A percentile compares a stretch with the other conserved stretches of the same genome.
Evolutionary conservation across 225 moss, liverwort and hornwort species (phyloP).

Genomic region (Antitrichia curtipendula): DNA sequence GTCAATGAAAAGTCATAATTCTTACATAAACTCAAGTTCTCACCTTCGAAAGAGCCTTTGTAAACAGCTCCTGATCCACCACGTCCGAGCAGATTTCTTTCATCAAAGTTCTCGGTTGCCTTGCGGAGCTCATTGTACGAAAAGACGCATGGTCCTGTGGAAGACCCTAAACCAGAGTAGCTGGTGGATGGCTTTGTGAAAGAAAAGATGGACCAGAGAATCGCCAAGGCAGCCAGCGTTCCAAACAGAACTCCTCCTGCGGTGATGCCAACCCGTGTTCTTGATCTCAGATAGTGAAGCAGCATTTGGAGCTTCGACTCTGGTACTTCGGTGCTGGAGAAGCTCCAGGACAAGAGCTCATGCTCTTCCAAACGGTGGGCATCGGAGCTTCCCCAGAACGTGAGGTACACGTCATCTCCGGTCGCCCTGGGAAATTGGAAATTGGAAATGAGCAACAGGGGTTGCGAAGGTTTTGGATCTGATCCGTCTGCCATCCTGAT

Average conservation of each 20-base stretch:
- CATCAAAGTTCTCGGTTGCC: neutral
- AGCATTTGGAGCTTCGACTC: neutral
- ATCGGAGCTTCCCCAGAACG: neutral
- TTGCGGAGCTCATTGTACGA: neutral
- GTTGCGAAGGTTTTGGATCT: neutral
- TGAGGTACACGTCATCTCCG: neutral
- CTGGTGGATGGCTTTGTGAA: neutral
- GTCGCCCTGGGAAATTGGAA: neutral
- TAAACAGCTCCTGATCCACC: constrained; percentile 4
- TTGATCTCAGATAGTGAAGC: neutral
- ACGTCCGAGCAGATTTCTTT: neutral
- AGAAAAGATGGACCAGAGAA: neutral
- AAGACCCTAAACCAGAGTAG: neutral
- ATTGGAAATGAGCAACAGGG: neutral
- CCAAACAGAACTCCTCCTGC: neutral
- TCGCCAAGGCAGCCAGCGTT: neutral
- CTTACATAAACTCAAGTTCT: neutral
- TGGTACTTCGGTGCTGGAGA: neutral
- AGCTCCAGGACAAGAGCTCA: neutral
- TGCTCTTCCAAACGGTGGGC: neutral
- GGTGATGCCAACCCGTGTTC: neutral
- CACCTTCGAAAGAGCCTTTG: neutral
- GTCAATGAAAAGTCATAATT: neutral
- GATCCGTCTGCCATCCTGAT: neutral
- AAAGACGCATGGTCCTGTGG: neutral